A percentile compares a stretch with the other conserved stretches of the same genome.
Evolutionary conservation across 805 yeast species (phyloP).

Genomic region (Metschnikowia santaceciliae): DNA sequence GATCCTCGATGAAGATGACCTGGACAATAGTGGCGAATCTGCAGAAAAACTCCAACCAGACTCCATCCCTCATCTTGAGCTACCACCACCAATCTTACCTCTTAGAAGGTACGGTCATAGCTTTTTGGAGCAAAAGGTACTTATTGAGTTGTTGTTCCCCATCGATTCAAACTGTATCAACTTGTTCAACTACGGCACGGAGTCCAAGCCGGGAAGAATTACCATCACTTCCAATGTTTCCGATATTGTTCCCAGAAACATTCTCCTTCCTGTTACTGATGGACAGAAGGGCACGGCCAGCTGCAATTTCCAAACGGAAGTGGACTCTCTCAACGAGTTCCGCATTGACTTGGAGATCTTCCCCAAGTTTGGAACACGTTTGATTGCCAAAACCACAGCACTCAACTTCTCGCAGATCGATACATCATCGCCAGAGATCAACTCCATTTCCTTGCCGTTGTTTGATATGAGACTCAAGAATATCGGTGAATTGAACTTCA

Average conservation of each 20-base stretch:
- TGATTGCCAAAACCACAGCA: conserved; percentile 86
- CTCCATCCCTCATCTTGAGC: conserved; percentile 80
- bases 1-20: conserved; percentile 26
- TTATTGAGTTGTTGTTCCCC: conserved; percentile 71
- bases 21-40: conserved; percentile 35
- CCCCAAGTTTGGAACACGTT: conserved; percentile 91
- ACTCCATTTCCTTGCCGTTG: conserved; percentile 58
- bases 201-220: conserved; percentile 69
- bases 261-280: conserved; percentile 73
- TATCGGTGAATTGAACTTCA: conserved; percentile 75
- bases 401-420: conserved; percentile 47
- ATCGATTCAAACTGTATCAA: conserved; percentile 43
- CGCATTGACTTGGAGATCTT: conserved; percentile 82
- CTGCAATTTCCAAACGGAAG: conserved; percentile 79
- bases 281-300: conserved; percentile 44
- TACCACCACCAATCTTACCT: conserved; percentile 97
- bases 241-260: conserved; percentile 84
- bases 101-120: conserved; percentile 93
- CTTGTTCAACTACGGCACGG: conserved; percentile 40
- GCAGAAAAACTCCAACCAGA: conserved; percentile 44
- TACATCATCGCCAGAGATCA: conserved; percentile 38
- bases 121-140: conserved; percentile 84
- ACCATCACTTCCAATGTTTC: conserved; percentile 73
- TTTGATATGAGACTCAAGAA: conserved; percentile 77
- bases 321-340: conserved; percentile 58